Evolutionary conservation across 2,329 filamentous ascomycete species (phyloP).

Genomic region (Xylaria sp.): DNA sequence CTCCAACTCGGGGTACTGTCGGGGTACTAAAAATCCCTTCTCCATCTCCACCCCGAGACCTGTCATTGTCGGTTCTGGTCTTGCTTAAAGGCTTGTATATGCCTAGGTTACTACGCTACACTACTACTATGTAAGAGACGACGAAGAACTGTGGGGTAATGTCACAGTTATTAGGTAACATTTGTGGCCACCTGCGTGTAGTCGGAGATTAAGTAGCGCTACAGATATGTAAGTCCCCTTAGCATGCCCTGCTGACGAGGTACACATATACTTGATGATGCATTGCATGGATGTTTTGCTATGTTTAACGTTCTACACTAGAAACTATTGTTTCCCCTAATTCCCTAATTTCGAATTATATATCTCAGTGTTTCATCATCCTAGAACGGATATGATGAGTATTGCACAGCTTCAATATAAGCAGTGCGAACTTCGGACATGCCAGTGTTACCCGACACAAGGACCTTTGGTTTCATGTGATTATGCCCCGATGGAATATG

Average conservation of each 20-base stretch:
- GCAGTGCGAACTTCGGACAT: neutral
- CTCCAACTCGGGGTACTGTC: conserved; percentile 16
- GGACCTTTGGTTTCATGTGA: conserved; percentile 14
- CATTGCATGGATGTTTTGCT: conserved; percentile 8
- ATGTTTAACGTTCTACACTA: neutral
- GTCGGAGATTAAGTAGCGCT: conserved; percentile 17
- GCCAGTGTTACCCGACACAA: neutral
- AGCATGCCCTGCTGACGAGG: conserved; percentile 11
- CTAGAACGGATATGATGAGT: neutral
- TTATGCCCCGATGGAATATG: neutral
- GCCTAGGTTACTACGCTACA: no score
- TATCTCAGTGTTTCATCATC: neutral
- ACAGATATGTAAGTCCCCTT: neutral
- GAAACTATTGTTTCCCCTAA: neutral
- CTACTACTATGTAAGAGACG: neutral
- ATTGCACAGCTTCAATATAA: neutral
- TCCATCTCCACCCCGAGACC: conserved; percentile 15
- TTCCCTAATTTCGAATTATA: conserved; percentile 13
- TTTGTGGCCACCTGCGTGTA: conserved; percentile 3
- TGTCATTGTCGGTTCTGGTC: conserved; percentile 2
- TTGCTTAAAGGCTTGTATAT: neutral
- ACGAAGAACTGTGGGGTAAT: conserved; percentile 28
- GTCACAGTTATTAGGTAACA: conserved; percentile 17
- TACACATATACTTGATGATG: conserved; percentile 5
- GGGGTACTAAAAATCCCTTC: neutral